Evolutionary conservation across 768 basidiomycete genomes (phyloP).

Genomic region (Boletus sp.): DNA sequence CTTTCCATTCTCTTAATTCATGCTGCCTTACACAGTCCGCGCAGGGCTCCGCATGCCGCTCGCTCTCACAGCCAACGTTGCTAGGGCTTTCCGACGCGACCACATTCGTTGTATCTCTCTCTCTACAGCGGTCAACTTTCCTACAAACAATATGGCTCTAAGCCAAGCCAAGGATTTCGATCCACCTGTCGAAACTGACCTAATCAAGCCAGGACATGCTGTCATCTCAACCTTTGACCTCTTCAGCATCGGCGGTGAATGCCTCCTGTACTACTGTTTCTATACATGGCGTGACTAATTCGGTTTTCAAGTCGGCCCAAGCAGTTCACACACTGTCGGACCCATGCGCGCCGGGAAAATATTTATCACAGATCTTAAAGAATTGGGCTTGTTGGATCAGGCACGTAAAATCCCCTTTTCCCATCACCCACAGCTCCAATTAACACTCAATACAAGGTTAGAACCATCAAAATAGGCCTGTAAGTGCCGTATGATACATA

Average conservation of each 20-base stretch:
- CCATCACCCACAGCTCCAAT: not conserved
- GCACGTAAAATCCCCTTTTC: constrained; percentile 32
- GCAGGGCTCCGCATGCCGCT: constrained; percentile 2
- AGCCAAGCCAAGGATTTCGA: constrained; percentile 2
- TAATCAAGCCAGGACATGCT: constrained; percentile 65
- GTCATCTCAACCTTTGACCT: constrained; percentile 93
- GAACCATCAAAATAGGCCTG: constrained; percentile 82
- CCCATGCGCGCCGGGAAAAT: constrained; percentile 94
- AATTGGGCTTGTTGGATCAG: constrained; percentile 67
- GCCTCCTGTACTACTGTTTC: not conserved
- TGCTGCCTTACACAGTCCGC: constrained; percentile 8
- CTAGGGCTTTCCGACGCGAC: not conserved
- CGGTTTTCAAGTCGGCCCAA: constrained; percentile 54
- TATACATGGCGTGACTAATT: not conserved
- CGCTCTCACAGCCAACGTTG: not conserved
- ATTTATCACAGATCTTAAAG: constrained; percentile 73
- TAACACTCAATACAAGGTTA: constrained; percentile 47
- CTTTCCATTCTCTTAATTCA: not conserved
- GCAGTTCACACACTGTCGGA: constrained; percentile 66
- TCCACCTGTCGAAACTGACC: constrained; percentile 6
- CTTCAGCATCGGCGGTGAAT: constrained; percentile 84
- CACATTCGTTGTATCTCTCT: constrained; percentile 17
- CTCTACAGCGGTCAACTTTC: not conserved
- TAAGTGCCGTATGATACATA: constrained; percentile 36
- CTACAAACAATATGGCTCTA: constrained; percentile 4